Percentiles rank a stretch among this genome's conserved stretches.
These are phyloP conservation scores for Anthracocystis setariae DNA, from an alignment of 1,284 basidiomycete genomes.

Conservation along the genomic window DNA sequence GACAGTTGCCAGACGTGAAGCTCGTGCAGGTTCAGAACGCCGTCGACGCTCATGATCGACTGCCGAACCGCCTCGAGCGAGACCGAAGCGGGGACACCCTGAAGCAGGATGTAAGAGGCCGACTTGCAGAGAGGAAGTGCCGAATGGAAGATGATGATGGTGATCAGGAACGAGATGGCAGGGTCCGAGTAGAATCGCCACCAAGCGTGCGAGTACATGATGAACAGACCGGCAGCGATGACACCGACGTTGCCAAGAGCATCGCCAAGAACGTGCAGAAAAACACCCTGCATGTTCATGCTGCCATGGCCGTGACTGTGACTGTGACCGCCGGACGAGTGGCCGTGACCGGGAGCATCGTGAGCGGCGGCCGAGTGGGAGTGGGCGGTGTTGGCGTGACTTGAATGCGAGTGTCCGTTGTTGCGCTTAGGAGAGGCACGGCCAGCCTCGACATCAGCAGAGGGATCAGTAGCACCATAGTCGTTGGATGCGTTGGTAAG, in stretches of 20 bases:
- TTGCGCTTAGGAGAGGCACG: slow-evolving; percentile 39
- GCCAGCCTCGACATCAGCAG: slow-evolving; percentile 49
- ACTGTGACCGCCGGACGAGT: slow-evolving; percentile 72
- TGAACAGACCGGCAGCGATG: slow-evolving; percentile 84
- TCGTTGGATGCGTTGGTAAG: slow-evolving; percentile 30
- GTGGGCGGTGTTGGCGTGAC: slow-evolving; percentile 39
- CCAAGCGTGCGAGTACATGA: slow-evolving; percentile 56
- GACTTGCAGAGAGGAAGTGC: slow-evolving; percentile 92
- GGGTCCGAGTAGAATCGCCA: slow-evolving; percentile 87
- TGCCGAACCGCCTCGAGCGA: slow-evolving; percentile 85
- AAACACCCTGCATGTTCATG: slow-evolving; percentile 97
- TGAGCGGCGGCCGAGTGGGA: slow-evolving; percentile 59
- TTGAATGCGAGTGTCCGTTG: slow-evolving; percentile 42
- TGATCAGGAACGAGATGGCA: slow-evolving; percentile 91
- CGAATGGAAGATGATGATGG: slow-evolving; percentile 94
- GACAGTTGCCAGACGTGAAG: slow-evolving; percentile 96
- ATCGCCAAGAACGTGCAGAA: slow-evolving; percentile 95
- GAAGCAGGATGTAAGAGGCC: slow-evolving; percentile 94
- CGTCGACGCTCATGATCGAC: slow-evolving; percentile 81
- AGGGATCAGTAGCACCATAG: slow-evolving; percentile 41
- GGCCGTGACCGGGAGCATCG: slow-evolving; percentile 69
- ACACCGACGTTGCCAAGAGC: slow-evolving; percentile 95
- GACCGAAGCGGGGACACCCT: slow-evolving; percentile 89
- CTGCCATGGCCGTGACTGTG: slow-evolving; percentile 72
- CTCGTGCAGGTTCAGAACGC: slow-evolving; percentile 86